Evolutionary conservation across 352 stramenopile species (phyloP), one percentile per base, ranked within the genome.

Genomic region (Globisporangium perplexum): DNA sequence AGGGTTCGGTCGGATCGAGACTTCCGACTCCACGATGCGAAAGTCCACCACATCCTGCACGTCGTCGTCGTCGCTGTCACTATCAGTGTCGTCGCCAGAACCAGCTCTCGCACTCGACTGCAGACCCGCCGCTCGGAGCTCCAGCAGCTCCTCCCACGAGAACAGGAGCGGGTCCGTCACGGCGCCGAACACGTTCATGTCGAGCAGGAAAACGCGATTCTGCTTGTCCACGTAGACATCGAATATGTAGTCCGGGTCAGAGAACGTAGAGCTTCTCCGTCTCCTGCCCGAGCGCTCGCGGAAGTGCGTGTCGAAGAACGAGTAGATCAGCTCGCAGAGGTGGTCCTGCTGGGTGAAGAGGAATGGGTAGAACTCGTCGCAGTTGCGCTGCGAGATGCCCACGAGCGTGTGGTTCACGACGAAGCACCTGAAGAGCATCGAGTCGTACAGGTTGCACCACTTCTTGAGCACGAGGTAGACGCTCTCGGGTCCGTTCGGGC

Each of bases 341-440:
- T 66, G 48, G 50, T 89, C 81, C 49, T 90, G 83, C 55, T 95
- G 82, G 26, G 80, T 69, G 20, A 72, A 46, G 7, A 97, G 56
- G 57, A 98, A 97, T 23, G 85, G 70, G 59, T 96, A 98, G 57
- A 89, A 95, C 75, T 97, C 88, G 50, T 86, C 83, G 60, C 83
- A 92, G 57, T 97, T 82, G 39, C 93, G 84, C 68, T 98, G 95
- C 24, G 77, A 96, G 56, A 98, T 82, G 5, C 74, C 92, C 23
- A 98, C 71, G 7, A 96, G 68, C 45, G 77, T 56, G 61, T 86
- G 67, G 33, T 75, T 62, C 23, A 83, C 65, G 23, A 98, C 86
- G 66, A 98, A 98, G 64, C 90, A 97, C 45, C 95, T 83, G 63
- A 98, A 98, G 58, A 97, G 83, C 87, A 97, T 97, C 66, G 88